Conservation (phyloP, 140 eudicot species). For the Bidens hawaiensis region DNA sequence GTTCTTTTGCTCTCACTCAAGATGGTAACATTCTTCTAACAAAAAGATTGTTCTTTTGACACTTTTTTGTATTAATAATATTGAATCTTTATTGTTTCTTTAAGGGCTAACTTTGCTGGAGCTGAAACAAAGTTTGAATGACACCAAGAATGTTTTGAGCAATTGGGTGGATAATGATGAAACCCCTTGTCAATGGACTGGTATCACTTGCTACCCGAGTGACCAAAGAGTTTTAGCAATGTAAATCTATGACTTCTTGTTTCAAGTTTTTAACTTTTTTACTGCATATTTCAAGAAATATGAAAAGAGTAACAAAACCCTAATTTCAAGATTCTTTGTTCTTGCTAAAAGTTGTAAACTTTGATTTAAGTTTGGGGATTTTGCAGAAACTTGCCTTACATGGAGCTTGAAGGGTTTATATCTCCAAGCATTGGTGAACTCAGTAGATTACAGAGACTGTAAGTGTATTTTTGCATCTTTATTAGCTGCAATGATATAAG, state of each 20-base stretch:
- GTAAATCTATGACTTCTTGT: constrained; percentile 36
- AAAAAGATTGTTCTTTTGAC: neutral
- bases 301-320: constrained; percentile 20
- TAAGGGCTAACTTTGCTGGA: constrained; percentile 75
- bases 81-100: constrained; percentile 1
- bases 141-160: constrained; percentile 52
- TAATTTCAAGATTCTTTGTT: constrained; percentile 1
- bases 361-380: constrained; percentile 14
- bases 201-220: constrained; percentile 67
- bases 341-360: neutral
- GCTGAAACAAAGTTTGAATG: constrained; percentile 67
- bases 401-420: constrained; percentile 82
- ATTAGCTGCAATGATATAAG: too few species aligned
- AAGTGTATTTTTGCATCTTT: constrained; percentile 28
- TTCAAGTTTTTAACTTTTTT: constrained; percentile 1
- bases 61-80: neutral
- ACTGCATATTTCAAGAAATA: neutral
- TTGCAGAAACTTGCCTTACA: constrained; percentile 77
- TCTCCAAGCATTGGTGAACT: constrained; percentile 89
- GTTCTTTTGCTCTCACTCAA: constrained; percentile 54
- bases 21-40: constrained; percentile 52
- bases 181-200: constrained; percentile 87
- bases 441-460: constrained; percentile 76
- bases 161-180: constrained; percentile 74
- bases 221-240: constrained; percentile 70